Evolutionary conservation across 768 basidiomycete genomes (phyloP), one percentile per base, ranked within the genome.

Genomic region (Serpula lacrymans): DNA sequence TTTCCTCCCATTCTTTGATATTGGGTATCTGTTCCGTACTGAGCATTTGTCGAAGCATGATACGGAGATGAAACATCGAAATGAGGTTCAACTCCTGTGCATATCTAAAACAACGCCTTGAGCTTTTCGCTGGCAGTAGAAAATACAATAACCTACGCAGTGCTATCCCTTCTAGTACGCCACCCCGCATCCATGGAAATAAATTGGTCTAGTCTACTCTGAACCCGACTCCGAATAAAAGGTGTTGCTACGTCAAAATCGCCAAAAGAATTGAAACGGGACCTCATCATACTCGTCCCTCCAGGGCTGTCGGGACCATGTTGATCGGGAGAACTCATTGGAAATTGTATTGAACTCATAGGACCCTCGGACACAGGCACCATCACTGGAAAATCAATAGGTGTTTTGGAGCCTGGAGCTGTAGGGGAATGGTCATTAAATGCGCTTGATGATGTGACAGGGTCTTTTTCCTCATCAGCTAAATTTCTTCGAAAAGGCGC

Each of bases 21-120:
- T 94, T 83, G 3, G 91, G 85, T 21, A 99, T 84, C 30, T 77
- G 65, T 54, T 91, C 92, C 24, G 78, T 81, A 3, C 77, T 80
- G 17, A 98, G 75, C 75, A 92, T 87, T 64, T 99, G 96, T 5
- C 83, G 78, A 11, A 99, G 70, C 84, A 98, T 93, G 43, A 82
- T 75, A 29, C 89, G 86, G 36, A 97, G 75, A 63, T 98, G 91
- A 47, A 76, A 74, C 80, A 96, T 88, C 9, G 93, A 94, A 10
- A 83, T 80, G 8, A 82, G 64, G 55, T 93, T 92, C 21, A 94
- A 75, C 55, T 91, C 82, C 54, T 88, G 79, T 12, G 88, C 80
- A 60, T 87, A 88, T 42, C 91, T 92, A 47, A 28, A 43, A 27
- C 43, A 34, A 43, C 37, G 2, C 23, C 20, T n/a, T n/a, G n/a